A percentile compares a stretch with the other conserved stretches of the same genome.
Evolutionary conservation across 306 rosid genomes (phyloP).

Genomic region (Sechiopsis laciniata): DNA sequence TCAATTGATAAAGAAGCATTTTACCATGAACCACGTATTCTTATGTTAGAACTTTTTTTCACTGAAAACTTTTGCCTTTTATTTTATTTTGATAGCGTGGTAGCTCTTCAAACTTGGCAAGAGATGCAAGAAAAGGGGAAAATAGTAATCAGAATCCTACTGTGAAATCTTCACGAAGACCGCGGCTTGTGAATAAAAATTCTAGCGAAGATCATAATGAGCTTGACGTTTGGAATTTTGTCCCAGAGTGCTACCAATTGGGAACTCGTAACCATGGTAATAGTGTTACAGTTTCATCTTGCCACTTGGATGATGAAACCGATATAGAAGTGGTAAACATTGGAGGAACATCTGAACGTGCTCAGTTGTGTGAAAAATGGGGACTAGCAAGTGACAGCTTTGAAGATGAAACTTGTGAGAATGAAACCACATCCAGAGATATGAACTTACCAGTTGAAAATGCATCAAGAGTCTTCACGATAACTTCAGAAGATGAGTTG

Average conservation of each 20-base stretch:
- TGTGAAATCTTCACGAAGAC: conserved; percentile 43
- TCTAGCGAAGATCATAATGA: conserved; percentile 22
- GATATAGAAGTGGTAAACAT: conserved; percentile 27
- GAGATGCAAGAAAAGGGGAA: conserved; percentile 41
- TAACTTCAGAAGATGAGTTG: conserved; percentile 36
- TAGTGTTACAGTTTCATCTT: conserved; percentile 32
- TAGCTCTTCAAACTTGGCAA: conserved; percentile 27
- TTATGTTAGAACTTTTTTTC: neutral
- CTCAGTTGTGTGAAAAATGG: conserved; percentile 28
- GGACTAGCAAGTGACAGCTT: conserved; percentile 26
- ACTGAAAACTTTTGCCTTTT: neutral
- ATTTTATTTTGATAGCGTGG: conserved; percentile 14
- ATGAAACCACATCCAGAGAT: conserved; percentile 27
- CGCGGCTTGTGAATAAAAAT: conserved; percentile 36
- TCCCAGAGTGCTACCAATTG: conserved; percentile 25
- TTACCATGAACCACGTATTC: neutral
- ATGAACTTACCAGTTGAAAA: conserved; percentile 30
- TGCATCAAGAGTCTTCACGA: conserved; percentile 23
- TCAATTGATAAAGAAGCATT: neutral
- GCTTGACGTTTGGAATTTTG: conserved; percentile 33
- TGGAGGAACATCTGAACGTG: conserved; percentile 29
- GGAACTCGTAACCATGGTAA: conserved; percentile 27
- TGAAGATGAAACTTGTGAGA: conserved; percentile 33
- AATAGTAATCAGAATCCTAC: conserved; percentile 23
- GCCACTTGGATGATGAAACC: conserved; percentile 28